Base-by-base conservation (phyloP, 352 stramenopile genomes). In the Phytophthora pseudosyringae region DNA sequence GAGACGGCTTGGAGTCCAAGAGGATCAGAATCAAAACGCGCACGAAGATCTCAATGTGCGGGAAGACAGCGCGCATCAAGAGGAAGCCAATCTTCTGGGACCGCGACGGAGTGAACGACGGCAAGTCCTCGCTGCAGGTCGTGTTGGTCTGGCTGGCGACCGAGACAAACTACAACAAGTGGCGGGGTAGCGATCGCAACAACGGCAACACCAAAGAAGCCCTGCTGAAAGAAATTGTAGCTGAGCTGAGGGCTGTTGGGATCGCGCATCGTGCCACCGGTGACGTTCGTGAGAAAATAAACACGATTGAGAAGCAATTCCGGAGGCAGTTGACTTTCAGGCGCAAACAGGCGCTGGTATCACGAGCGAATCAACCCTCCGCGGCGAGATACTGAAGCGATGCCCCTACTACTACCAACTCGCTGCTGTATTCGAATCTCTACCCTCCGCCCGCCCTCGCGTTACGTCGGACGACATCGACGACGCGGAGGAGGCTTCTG, bases 201-300 rank as follows among this genome's bases (percentile, higher is more conserved):
- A 35, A 35, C 31, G 31, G 31, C 31, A 35, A 35, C 9, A 9
- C 31, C 4, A 35, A 35, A 9, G 31, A 35, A 35, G 31, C 9
- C 31, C 31, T 35, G 9, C 31, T 35, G 31, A 44, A 44, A 25
- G 38, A 25, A 44, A 44, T 44, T 15, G 38, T 44, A 8, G 38
- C 13, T 2, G 38, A 44, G 15, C 15, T 44, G 38, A 44, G 25
- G 2, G 13, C 38, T 26, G 13, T 44, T 44, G 38, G 38, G 38
- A 44, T 44, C 13, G 25, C 4, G 13, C 38, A 44, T 44, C 38
- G 38, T 13, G 5, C 33, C 7, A 39, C 33, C 5, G 33, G 33
- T 15, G 38, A 44, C 38, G 38, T 44, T 44, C 38, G 38, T 44
- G 38, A 25, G 10, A 44, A 44, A 44, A 44, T 25, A 44, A 28